Evolutionary conservation across 768 basidiomycete genomes (phyloP), one percentile per base, ranked within the genome.

Genomic region (Russula griseocarnosa): DNA sequence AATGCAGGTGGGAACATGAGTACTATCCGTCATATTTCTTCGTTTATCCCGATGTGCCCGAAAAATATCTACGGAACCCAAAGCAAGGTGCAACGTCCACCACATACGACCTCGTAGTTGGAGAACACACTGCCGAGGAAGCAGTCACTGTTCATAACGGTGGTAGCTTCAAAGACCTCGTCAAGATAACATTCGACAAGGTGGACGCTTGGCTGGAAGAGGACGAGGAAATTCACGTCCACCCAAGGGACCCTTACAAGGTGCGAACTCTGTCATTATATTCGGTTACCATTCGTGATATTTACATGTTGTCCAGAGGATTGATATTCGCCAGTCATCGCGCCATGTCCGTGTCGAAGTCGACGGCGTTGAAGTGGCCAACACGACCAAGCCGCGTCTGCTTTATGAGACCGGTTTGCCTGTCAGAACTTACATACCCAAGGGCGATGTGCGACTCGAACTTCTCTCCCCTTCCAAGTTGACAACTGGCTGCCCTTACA

Each of bases 221-320:
- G 69, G 86, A 86, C 55, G 85, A 88, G 54, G 72, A 82, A 60
- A 79, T 87, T 36, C 83, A 77, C 61, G 75, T 78, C 2, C 86
- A 88, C 63, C 82, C 84, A 9, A 86, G 83, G 68, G 86, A 88
- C 70, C 85, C 86, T 1, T 88, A 86, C 73, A 87, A 88, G 78
- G 86, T 86, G 3, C 8, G 56, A 47, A 46, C 24, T 28, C 3
- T 11, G 2, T 22, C 44, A 49, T 70, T 14, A 13, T 60, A 14
- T 34, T 3, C 36, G 16, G 30, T 50, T 11, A 36, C 20, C 47
- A 30, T 24, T 24, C 20, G 22, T 62, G 60, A 62, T 24, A 18
- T 7, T 10, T n/a, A n/a, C n/a, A n/a, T n/a, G 49, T 30, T 49
- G 6, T 40, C 38, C 61, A 87, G 86, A 82, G 86, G 16, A 73